Evolutionary conservation across 768 basidiomycete genomes (phyloP).

Genomic region (Leccinellum rugosiceps): DNA sequence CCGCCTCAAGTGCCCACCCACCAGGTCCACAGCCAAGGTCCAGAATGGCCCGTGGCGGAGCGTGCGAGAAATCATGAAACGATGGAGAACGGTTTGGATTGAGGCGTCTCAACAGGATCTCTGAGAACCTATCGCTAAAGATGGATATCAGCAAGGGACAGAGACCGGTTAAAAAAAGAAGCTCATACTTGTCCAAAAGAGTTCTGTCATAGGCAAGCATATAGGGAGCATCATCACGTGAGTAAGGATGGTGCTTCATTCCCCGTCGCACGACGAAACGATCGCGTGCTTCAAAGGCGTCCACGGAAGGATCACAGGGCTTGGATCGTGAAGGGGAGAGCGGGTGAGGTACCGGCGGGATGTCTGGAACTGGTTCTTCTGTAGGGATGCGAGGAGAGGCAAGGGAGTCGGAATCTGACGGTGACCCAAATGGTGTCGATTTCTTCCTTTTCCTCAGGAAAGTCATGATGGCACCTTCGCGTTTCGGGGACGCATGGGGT

Average conservation of each 20-base stretch:
- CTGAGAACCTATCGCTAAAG: conserved; percentile 58
- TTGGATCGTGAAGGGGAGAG: background rate
- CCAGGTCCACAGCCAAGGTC: conserved; percentile 79
- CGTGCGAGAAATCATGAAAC: conserved; percentile 51
- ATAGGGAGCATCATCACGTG: conserved; percentile 47
- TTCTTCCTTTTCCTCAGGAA: conserved; percentile 25
- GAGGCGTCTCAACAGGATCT: conserved; percentile 53
- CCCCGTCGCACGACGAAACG: conserved; percentile 26
- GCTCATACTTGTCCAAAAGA: conserved; percentile 53
- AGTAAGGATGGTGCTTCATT: conserved; percentile 56
- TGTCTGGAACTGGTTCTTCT: background rate
- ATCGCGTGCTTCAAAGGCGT: conserved; percentile 23
- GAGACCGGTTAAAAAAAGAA: conserved; percentile 7
- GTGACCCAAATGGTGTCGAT: conserved; percentile 7
- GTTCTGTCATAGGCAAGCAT: conserved; percentile 65
- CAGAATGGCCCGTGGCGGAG: conserved; percentile 53
- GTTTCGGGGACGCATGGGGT: conserved; percentile 17
- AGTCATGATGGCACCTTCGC: conserved; percentile 16
- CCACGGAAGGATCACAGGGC: conserved; percentile 8
- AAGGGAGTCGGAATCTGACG: conserved; percentile 10
- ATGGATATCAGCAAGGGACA: conserved; percentile 10
- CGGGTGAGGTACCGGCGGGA: background rate
- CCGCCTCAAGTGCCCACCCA: conserved; percentile 63
- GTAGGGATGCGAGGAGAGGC: background rate
- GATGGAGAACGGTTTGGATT: conserved; percentile 52